Base-by-base conservation (phyloP, 257 asterid species). In the Leptodermis oblonga region DNA sequence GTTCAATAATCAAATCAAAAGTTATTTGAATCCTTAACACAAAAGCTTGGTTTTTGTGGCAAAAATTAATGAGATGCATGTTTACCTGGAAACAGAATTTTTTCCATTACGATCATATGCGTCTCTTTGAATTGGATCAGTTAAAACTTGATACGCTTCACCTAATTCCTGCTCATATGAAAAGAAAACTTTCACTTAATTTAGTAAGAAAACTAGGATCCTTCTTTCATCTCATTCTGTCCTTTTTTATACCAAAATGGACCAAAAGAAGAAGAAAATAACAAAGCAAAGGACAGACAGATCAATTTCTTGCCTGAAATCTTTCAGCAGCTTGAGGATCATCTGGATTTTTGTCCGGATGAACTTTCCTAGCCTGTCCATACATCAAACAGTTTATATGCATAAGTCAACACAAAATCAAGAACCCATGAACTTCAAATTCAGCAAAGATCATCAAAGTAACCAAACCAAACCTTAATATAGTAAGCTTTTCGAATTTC, bases 111-210 rank as follows among this genome's bases (percentile, higher is more conserved):
- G 87, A 82, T 92, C 92, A 72, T 92, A 90, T 22, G 88, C 72
- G 28, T 88, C 89, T 77, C 96, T 76, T 78, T 92, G 97, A 62
- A 73, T 67, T 33, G 96, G 95, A 90, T 92, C 95, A 79, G 92
- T 86, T 76, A 92, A 67, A 52, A 90, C 89, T 82, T 92, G 98
- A 78, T 90, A 92, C 28, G 98, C 98, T 83, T 90, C 98, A 42
- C 97, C 97, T 62, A 88, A 72, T 52, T 79, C 90, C 98, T 92
- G 83, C 75, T 66, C 22, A 80, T 15, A 33, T 18, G 63, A 8
- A 45, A 46, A 2, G 20, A 3, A 48, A 51, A n/a, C 7, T 18
- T 33, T 13, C 30, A 39, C 17, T 51, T 18, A 31, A 51, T 30
- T 36, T 20, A 34, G 25, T 56, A 5, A 30, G 30, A 23, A 8